Conservation (phyloP, 1,284 basidiomycete genomes). For the Moesziomyces sp. region DNA sequence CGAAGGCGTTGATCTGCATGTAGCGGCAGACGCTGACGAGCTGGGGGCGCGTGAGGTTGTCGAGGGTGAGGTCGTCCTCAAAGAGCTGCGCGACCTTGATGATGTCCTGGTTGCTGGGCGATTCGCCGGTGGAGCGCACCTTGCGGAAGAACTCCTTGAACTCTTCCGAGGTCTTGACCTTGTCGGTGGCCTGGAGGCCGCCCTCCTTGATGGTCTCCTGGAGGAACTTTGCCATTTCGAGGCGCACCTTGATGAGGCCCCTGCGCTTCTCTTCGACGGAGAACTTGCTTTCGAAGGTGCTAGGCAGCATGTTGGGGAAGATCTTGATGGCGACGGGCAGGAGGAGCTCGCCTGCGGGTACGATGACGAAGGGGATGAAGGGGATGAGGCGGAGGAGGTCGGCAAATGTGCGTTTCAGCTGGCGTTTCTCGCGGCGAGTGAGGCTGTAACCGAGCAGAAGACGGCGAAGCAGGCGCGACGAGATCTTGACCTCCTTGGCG, state of each 20-base stretch:
- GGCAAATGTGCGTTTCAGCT: conserved; percentile 91
- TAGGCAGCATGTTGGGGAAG: conserved; percentile 98
- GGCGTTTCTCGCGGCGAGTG: conserved; percentile 91
- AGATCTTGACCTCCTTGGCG: conserved; percentile 93
- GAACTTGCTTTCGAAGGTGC: conserved; percentile 97
- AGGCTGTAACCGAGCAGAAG: conserved; percentile 89
- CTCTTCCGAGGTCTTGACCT: conserved; percentile 91
- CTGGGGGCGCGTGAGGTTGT: conserved; percentile 96
- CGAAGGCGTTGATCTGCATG: conserved; percentile 98
- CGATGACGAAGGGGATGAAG: conserved; percentile 92
- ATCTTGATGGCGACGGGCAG: conserved; percentile 94
- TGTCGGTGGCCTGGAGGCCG: conserved; percentile 81
- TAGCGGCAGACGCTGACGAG: conserved; percentile 91
- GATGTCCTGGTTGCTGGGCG: conserved; percentile 86
- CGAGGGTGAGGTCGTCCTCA: conserved; percentile 95
- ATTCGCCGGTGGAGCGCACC: conserved; percentile 93
- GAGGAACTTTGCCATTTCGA: conserved; percentile 99
- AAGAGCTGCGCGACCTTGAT: conserved; percentile 96
- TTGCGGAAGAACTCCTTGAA: conserved; percentile 99
- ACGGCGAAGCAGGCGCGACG: conserved; percentile 86
- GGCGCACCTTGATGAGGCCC: conserved; percentile 89
- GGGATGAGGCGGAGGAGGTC: conserved; percentile 92
- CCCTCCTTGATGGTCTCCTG: conserved; percentile 96
- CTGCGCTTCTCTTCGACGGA: conserved; percentile 88
- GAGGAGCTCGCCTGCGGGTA: conserved; percentile 98